A percentile compares a stretch with the other conserved stretches of the same genome.
Conservation (phyloP, 1,284 basidiomycete species). For the Austroboletus niveus region DNA sequence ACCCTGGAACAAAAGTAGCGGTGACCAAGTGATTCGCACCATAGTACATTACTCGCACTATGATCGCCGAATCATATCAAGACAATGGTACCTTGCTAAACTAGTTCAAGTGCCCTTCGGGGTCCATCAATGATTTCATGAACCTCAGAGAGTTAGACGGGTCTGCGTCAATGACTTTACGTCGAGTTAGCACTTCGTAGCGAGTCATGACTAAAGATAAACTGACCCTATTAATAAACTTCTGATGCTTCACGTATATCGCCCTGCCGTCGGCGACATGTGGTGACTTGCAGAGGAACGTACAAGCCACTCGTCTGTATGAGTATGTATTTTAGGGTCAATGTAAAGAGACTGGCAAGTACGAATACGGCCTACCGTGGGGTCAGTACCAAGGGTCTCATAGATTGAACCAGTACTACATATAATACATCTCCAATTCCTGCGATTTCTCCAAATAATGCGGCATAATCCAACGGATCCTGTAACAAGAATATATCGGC, state of each 20-base stretch:
- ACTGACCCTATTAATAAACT: conserved; percentile 77
- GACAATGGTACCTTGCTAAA: conserved; percentile 68
- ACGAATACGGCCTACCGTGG: conserved; percentile 12
- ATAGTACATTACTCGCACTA: too few relatives aligned
- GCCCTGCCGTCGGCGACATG: conserved; percentile 53
- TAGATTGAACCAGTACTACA: conserved; percentile 16
- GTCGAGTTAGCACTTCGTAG: conserved; percentile 1
- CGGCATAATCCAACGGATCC: conserved; percentile 73
- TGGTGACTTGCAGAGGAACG: conserved; percentile 24
- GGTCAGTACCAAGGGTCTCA: conserved; percentile 19
- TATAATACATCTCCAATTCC: conserved; percentile 57
- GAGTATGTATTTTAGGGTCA: not conserved
- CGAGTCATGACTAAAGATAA: not conserved
- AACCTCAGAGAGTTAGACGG: conserved; percentile 82
- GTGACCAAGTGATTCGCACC: too few relatives aligned
- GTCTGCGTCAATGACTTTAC: conserved; percentile 68
- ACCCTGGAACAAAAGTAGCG: too few relatives aligned
- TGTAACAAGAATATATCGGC: conserved; percentile 68
- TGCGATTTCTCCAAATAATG: conserved; percentile 80
- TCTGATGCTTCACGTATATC: conserved; percentile 76
- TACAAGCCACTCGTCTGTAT: conserved; percentile 21
- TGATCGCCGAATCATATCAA: too few relatives aligned
- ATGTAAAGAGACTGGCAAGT: not conserved
- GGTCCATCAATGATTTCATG: conserved; percentile 83
- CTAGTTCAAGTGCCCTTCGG: conserved; percentile 79